Percentiles rank a stretch among this genome's conserved stretches.
Evolutionary conservation across 2,329 filamentous ascomycete genomes (phyloP).

Genomic region (Sclerotinia subarctica): DNA sequence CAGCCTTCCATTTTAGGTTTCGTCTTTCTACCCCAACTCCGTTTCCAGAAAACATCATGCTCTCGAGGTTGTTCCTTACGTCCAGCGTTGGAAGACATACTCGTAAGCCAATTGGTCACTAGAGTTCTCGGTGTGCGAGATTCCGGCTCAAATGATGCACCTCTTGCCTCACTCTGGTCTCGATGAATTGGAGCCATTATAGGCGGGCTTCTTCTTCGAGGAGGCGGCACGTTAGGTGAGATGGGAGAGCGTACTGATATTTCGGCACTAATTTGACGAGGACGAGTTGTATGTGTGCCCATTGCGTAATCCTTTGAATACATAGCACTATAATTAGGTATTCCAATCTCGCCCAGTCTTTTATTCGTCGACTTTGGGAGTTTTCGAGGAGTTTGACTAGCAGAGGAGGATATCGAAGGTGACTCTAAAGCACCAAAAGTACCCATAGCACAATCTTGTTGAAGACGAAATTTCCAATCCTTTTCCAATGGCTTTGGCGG

Average conservation of each 20-base stretch:
- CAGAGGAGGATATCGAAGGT: background rate
- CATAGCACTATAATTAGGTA: background rate
- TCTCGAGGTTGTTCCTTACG: slow-evolving; percentile 8
- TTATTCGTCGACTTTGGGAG: background rate
- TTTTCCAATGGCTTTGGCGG: slow-evolving; percentile 1
- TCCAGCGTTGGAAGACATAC: slow-evolving; percentile 13
- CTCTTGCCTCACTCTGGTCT: background rate
- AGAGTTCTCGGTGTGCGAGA: slow-evolving; percentile 16
- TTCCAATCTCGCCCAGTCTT: background rate
- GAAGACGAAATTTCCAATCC: slow-evolving; percentile 14
- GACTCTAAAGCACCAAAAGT: background rate
- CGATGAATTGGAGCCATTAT: slow-evolving; percentile 11
- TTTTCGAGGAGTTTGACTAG: background rate
- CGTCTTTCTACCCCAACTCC: slow-evolving; percentile 15
- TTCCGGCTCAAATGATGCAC: slow-evolving; percentile 16
- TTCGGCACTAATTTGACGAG: background rate
- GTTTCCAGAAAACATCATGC: slow-evolving; percentile 3
- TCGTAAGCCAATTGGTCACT: slow-evolving; percentile 15
- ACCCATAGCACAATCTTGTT: background rate
- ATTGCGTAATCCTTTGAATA: background rate
- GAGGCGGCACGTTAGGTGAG: background rate
- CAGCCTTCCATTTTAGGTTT: slow-evolving; percentile 8
- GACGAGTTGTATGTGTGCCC: background rate
- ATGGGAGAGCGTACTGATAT: background rate
- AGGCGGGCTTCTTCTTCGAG: slow-evolving; percentile 16